phyloP scores from a whole-genome alignment of 768 basidiomycete genomes.

The Trametes meyenii region DNA sequence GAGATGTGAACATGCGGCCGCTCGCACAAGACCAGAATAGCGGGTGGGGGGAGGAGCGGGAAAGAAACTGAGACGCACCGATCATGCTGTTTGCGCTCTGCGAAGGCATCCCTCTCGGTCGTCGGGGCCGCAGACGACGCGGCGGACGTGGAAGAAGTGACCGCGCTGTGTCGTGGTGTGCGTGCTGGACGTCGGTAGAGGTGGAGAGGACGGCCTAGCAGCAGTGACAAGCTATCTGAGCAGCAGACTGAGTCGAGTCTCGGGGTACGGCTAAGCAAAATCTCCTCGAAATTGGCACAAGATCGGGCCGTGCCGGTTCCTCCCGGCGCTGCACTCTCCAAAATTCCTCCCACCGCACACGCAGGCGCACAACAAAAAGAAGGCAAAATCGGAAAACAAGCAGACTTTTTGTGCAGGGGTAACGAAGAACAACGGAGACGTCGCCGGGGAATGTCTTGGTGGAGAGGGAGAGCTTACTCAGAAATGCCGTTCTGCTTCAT shows the following conservation, averaged over 20 bases:
- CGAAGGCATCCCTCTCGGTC: slow-evolving; percentile 70
- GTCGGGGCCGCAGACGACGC: slow-evolving; percentile 57
- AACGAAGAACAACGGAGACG: too few relatives aligned
- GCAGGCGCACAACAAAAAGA: not conserved
- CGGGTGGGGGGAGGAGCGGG: slow-evolving; percentile 17
- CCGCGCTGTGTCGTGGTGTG: slow-evolving; percentile 8
- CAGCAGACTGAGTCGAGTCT: not conserved
- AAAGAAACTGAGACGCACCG: slow-evolving; percentile 48
- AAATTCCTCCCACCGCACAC: not conserved
- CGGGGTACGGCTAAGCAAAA: slow-evolving; percentile 7
- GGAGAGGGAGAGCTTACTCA: not conserved
- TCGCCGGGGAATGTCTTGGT: too few relatives aligned
- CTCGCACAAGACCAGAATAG: slow-evolving; percentile 2
- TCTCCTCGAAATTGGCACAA: not conserved
- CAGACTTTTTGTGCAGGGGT: too few relatives aligned
- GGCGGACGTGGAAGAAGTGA: slow-evolving; percentile 13
- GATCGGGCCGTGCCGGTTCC: slow-evolving; percentile 14
- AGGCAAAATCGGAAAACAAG: not conserved
- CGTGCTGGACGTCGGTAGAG: not conserved
- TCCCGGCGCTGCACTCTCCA: slow-evolving; percentile 5
- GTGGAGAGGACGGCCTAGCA: slow-evolving; percentile 4
- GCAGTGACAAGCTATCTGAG: slow-evolving; percentile 8
- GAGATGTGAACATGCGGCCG: not conserved
- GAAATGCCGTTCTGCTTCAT: not conserved
- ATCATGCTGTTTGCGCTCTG: slow-evolving; percentile 76